These are phyloP conservation scores for Fraxinus angustifolia DNA, from an alignment of 305 asterid species.

Conservation along the genomic window DNA sequence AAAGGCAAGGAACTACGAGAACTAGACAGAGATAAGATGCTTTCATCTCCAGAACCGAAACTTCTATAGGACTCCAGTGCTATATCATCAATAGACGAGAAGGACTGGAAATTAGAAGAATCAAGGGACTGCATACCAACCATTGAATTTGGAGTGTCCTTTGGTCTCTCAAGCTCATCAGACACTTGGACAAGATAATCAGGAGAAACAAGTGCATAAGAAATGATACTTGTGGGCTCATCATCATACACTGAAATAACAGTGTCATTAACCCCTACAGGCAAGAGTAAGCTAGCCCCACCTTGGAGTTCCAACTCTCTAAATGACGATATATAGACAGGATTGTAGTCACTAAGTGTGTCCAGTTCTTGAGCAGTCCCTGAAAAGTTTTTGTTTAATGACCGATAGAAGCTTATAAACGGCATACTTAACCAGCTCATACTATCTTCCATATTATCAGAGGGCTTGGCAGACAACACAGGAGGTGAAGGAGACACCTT, in stretches of 20 bases:
- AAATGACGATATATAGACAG: slow-evolving; percentile 71
- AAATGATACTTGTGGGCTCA: slow-evolving; percentile 90
- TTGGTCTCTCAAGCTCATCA: slow-evolving; percentile 53
- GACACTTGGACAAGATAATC: slow-evolving; percentile 59
- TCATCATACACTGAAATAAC: slow-evolving; percentile 86
- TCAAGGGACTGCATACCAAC: slow-evolving; percentile 48
- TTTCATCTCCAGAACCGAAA: slow-evolving; percentile 69
- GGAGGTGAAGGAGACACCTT: slow-evolving; percentile 45
- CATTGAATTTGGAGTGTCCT: slow-evolving; percentile 43
- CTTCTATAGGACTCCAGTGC: slow-evolving; percentile 58
- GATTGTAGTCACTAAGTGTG: slow-evolving; percentile 51
- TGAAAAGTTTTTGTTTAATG: slow-evolving; percentile 55
- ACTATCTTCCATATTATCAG: slow-evolving; percentile 51
- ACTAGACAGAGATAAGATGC: slow-evolving; percentile 41
- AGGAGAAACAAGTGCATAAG: slow-evolving; percentile 67
- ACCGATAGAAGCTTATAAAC: slow-evolving; percentile 63
- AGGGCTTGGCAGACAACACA: slow-evolving; percentile 40
- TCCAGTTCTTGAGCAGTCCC: slow-evolving; percentile 63
- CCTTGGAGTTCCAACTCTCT: slow-evolving; percentile 63
- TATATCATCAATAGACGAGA: slow-evolving; percentile 56
- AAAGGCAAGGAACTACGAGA: slow-evolving; percentile 54
- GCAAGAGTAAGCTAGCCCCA: slow-evolving; percentile 70
- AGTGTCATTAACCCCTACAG: slow-evolving; percentile 66
- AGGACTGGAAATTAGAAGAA: slow-evolving; percentile 41
- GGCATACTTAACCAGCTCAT: slow-evolving; percentile 72